Evolutionary conservation across 768 basidiomycete species (phyloP).

Genomic region (Suillus cothurnatus): DNA sequence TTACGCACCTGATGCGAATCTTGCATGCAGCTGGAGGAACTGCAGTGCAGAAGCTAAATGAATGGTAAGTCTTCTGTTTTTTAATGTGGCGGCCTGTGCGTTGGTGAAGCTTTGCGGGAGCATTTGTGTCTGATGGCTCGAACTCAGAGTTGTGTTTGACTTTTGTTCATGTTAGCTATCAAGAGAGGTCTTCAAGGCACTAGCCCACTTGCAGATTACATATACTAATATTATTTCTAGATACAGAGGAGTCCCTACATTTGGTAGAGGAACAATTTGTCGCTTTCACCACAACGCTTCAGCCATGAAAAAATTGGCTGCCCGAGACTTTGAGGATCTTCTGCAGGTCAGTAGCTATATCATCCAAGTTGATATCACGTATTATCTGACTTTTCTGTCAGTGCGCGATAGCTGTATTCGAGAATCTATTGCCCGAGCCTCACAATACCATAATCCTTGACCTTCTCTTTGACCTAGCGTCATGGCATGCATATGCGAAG

Average conservation of each 20-base stretch:
- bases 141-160: too few species aligned
- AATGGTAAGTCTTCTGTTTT: too few species aligned
- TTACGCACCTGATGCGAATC: too few species aligned
- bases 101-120: too few species aligned
- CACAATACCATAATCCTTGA: slow-evolving; percentile 24
- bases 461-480: slow-evolving; percentile 30
- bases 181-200: too few species aligned
- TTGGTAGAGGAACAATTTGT: slow-evolving; percentile 34
- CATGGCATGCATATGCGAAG: slow-evolving; percentile 41
- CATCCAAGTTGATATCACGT: background rate
- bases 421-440: slow-evolving; percentile 33
- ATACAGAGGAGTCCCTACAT: slow-evolving; percentile 32
- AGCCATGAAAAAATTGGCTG: slow-evolving; percentile 37
- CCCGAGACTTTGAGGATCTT: slow-evolving; percentile 40
- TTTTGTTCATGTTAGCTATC: too few species aligned
- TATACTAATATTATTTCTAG: slow-evolving; percentile 16
- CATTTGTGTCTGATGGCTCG: too few species aligned
- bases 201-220: background rate
- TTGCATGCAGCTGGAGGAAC: too few species aligned
- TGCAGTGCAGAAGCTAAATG: too few species aligned
- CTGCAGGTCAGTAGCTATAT: slow-evolving; percentile 27
- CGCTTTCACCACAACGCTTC: slow-evolving; percentile 33
- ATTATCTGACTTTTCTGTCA: slow-evolving; percentile 12
- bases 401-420: slow-evolving; percentile 40
- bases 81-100: too few species aligned